Evolutionary conservation across 2,329 filamentous ascomycete species (phyloP).

Genomic region (Dactylellina sp.): DNA sequence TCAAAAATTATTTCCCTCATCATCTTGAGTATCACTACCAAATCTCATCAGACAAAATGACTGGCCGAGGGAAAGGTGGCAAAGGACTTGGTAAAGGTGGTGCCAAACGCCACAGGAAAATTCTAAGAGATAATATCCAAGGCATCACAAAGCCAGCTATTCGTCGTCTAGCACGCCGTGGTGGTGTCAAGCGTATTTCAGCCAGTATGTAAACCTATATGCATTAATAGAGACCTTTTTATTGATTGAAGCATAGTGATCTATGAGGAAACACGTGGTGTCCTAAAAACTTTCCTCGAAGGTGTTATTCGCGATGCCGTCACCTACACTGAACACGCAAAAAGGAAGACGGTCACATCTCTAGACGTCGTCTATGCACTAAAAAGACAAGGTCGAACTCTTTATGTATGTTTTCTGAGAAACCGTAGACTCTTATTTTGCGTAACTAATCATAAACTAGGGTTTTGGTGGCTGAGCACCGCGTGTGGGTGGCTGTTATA

Average conservation of each 20-base stretch:
- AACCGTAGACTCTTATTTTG: too few species aligned
- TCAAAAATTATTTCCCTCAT: not conserved
- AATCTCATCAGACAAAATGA: slow-evolving; percentile 36
- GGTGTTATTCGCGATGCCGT: slow-evolving; percentile 80
- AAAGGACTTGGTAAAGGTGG: slow-evolving; percentile 98
- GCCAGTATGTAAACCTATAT: slow-evolving; percentile 69
- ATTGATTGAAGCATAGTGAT: slow-evolving; percentile 71
- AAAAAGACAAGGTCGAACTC: slow-evolving; percentile 75
- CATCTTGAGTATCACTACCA: not conserved
- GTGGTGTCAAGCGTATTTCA: slow-evolving; percentile 99
- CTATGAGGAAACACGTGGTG: slow-evolving; percentile 82
- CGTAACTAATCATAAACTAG: too few species aligned
- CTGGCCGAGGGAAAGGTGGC: slow-evolving; percentile 81
- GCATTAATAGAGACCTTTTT: too few species aligned
- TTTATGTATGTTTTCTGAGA: slow-evolving; percentile 68
- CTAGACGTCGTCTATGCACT: slow-evolving; percentile 74
- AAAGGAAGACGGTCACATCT: slow-evolving; percentile 81
- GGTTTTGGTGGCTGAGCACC: too few species aligned
- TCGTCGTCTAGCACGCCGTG: slow-evolving; percentile 97
- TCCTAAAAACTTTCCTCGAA: slow-evolving; percentile 82
- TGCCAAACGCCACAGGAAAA: slow-evolving; percentile 99
- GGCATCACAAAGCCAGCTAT: slow-evolving; percentile 99
- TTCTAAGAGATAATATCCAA: slow-evolving; percentile 99
- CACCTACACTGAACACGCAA: slow-evolving; percentile 83
- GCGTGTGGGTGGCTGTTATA: too few species aligned